Evolutionary conservation across 2,329 filamentous ascomycete species (phyloP), one percentile per base, ranked within the genome.

Genomic region (Hypoxylon rubiginosum): DNA sequence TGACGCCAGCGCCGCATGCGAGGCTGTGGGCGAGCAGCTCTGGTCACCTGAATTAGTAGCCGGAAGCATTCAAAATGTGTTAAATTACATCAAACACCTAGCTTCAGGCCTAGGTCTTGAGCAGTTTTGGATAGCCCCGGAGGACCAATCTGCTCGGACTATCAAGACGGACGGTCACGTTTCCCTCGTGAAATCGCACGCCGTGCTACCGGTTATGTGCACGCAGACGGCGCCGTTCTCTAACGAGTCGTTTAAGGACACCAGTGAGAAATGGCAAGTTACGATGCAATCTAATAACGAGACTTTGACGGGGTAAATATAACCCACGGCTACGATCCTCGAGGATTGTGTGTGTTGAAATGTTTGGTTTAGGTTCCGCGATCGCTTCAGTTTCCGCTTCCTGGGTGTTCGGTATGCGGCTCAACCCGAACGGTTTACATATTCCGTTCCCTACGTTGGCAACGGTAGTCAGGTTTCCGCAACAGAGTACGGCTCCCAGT

Each of bases 321-420:
- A 15, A 15, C 10, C 26, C 17, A 15, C 30, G 1, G 17, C 24
- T 39, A 36, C 36, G 15, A 28, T 36, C 19, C 36, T 10, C 11
- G 39, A 36, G 5, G 4, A 28, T 13, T 39, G 13, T 24, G 32
- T 49, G 32, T 55, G 30, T 58, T 64, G 1, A 62, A 45, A 1
- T 34, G 8, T 45, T 24, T 30, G 10, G 2, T 54, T 3, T 39
- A 75, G 73, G 4, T 75, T 71, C 50, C 72, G 73, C 21, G 72
- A 74, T 56, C 70, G 68, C 17, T 54, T 72, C 39, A 72, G 67
- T 11, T 87, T 86, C 69, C 82, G 84, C 5, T 86, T 86, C 68
- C 75, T 84, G 17, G 84, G 84, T 15, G 74, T 86, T 34, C 79
- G 82, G 56, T 85, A 84, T 64, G 83, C 82, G 2, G 68, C 78